phyloP scores from a whole-genome alignment of 129 eudicot genomes.

The Flaveria sonorensis region DNA sequence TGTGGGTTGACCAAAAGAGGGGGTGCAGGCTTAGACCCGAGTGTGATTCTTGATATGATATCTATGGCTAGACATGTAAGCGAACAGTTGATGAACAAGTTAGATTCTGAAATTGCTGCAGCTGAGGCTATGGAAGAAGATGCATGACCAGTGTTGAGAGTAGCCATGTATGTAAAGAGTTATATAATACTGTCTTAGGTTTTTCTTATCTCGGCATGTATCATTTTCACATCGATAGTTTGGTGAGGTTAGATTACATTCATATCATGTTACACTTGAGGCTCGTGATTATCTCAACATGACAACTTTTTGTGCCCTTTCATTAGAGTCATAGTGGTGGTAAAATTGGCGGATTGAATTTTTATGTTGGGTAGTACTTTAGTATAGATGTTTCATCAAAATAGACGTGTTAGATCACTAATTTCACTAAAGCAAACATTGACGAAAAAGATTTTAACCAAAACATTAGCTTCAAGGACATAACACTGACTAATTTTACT shows the following conservation, averaged over 20 bases:
- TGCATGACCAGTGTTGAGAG: conserved; percentile 28
- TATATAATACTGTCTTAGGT: conserved; percentile 32
- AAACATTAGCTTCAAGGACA: no score
- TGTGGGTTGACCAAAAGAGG: conserved; percentile 93
- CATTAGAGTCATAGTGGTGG: not conserved
- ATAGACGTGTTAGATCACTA: no score
- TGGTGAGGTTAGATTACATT: conserved; percentile 10
- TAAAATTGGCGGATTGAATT: not conserved
- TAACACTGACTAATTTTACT: no score
- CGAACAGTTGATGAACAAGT: conserved; percentile 67
- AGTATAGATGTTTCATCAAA: no score
- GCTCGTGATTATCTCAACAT: not conserved
- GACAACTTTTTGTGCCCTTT: not conserved
- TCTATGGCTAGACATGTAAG: conserved; percentile 81
- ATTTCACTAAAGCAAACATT: no score
- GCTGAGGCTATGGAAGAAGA: conserved; percentile 83
- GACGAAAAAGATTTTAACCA: no score
- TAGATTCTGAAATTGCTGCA: conserved; percentile 92
- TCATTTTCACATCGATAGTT: not conserved
- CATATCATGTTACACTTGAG: not conserved
- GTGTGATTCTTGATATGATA: conserved; percentile 84
- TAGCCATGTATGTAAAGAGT: conserved; percentile 24
- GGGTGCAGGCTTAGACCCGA: conserved; percentile 81
- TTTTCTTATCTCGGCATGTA: conserved; percentile 49
- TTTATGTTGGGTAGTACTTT: no score